Evolutionary conservation across 805 yeast genomes (phyloP).

Genomic region (Yarrowia phangngaensis): DNA sequence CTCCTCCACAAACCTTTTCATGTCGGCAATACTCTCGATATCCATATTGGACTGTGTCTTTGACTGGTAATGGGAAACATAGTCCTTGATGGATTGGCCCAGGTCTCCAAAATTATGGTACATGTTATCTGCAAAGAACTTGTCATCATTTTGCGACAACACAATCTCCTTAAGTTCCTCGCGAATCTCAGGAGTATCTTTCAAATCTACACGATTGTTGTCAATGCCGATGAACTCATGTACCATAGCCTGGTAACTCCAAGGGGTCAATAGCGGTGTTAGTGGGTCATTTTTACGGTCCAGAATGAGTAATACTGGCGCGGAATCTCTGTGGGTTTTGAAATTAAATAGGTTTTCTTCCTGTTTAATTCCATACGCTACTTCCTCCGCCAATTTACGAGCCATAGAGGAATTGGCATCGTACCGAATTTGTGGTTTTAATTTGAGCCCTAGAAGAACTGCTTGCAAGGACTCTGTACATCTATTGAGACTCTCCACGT

Average conservation of each 20-base stretch:
- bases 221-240: conserved; percentile 83
- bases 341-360: conserved; percentile 58
- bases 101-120: conserved; percentile 90
- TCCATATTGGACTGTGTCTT: conserved; percentile 73
- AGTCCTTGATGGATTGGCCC: conserved; percentile 67
- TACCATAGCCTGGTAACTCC: conserved; percentile 98
- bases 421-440: conserved; percentile 73
- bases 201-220: conserved; percentile 73
- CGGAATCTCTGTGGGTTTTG: conserved; percentile 51
- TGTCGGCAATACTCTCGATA: conserved; percentile 76
- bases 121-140: conserved; percentile 75
- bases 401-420: conserved; percentile 67
- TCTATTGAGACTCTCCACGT: conserved; percentile 44
- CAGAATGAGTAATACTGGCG: conserved; percentile 69
- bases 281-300: conserved; percentile 89
- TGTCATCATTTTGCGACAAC: conserved; percentile 59
- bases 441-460: conserved; percentile 63
- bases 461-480: conserved; percentile 50
- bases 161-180: conserved; percentile 62
- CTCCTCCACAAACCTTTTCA: conserved; percentile 85
- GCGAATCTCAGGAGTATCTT: conserved; percentile 52
- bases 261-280: conserved; percentile 87
- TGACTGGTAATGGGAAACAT: conserved; percentile 74
- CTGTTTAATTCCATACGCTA: conserved; percentile 41
- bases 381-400: conserved; percentile 63